Conservation (phyloP, 176 grass and related monocot species). For the Oryza longistaminata region DNA sequence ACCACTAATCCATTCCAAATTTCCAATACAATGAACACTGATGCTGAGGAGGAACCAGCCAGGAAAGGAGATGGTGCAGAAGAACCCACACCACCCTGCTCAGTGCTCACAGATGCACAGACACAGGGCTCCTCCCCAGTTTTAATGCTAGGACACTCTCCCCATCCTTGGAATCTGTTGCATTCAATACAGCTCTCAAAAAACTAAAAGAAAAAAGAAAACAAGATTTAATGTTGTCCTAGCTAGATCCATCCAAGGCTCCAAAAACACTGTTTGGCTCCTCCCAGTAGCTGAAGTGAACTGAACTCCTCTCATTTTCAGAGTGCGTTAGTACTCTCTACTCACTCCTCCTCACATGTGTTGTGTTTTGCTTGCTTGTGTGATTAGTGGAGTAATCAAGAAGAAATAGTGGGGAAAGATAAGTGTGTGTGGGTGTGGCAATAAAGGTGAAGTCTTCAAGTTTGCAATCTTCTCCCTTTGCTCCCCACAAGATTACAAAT, state of each 20-base stretch:
- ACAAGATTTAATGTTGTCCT: slow-evolving; percentile 1
- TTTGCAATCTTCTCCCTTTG: slow-evolving; percentile 28
- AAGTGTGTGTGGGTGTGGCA: neutral
- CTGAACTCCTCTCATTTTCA: neutral
- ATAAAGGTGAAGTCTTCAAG: slow-evolving; percentile 29
- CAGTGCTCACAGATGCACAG: neutral
- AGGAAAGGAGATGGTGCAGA: neutral
- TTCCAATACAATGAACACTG: neutral
- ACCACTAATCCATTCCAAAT: neutral
- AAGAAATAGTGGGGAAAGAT: neutral
- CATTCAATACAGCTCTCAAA: slow-evolving; percentile 38
- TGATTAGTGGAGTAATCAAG: slow-evolving; percentile 17
- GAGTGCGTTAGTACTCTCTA: neutral
- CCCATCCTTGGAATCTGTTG: slow-evolving; percentile 46
- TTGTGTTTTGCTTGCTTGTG: slow-evolving; percentile 3
- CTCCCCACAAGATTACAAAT: slow-evolving; percentile 34
- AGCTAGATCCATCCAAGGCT: slow-evolving; percentile 33
- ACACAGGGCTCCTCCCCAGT: neutral
- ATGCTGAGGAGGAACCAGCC: neutral
- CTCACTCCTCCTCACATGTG: neutral
- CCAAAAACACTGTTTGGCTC: slow-evolving; percentile 17
- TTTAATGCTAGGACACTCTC: slow-evolving; percentile 24
- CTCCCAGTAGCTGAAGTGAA: neutral
- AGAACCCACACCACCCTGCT: slow-evolving; percentile 9
- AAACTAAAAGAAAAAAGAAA: neutral